These are phyloP conservation scores for Alternaria viburni DNA, from an alignment of 2,329 filamentous ascomycete genomes.

Conservation along the genomic window DNA sequence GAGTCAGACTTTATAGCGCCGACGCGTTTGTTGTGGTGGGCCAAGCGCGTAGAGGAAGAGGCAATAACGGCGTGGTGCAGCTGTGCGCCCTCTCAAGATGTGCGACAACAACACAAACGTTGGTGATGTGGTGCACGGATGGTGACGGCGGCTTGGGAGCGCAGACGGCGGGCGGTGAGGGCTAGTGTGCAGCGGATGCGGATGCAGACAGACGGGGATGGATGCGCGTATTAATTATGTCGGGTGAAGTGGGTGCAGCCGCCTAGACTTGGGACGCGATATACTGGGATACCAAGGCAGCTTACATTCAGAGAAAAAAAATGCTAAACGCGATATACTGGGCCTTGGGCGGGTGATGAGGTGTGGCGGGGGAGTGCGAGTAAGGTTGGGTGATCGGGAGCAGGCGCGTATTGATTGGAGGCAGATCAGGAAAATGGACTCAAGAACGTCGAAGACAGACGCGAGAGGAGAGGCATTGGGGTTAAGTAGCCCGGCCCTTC, in stretches of 20 bases:
- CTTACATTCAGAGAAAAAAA: too few species aligned
- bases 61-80: constrained; percentile 27
- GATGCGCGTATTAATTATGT: constrained; percentile 20
- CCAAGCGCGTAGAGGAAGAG: constrained; percentile 23
- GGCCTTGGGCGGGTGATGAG: constrained; percentile 7
- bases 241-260: constrained; percentile 10
- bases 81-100: constrained; percentile 12
- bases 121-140: constrained; percentile 29
- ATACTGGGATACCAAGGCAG: background rate
- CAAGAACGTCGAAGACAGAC: constrained; percentile 24
- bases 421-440: constrained; percentile 38
- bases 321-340: background rate
- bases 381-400: constrained; percentile 33
- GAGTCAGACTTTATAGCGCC: constrained; percentile 35
- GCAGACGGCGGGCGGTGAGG: constrained; percentile 19
- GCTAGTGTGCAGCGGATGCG: constrained; percentile 30
- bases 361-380: constrained; percentile 30
- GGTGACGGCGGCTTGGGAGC: constrained; percentile 23
- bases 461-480: constrained; percentile 25
- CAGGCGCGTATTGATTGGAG: constrained; percentile 43
- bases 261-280: background rate
- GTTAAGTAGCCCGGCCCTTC: constrained; percentile 26
- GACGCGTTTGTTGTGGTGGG: constrained; percentile 31
- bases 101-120: constrained; percentile 31
- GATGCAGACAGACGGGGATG: constrained; percentile 25